Evolutionary conservation across 2,329 filamentous ascomycete species (phyloP), one percentile per base, ranked within the genome.

Genomic region (Paraphoma sp.): DNA sequence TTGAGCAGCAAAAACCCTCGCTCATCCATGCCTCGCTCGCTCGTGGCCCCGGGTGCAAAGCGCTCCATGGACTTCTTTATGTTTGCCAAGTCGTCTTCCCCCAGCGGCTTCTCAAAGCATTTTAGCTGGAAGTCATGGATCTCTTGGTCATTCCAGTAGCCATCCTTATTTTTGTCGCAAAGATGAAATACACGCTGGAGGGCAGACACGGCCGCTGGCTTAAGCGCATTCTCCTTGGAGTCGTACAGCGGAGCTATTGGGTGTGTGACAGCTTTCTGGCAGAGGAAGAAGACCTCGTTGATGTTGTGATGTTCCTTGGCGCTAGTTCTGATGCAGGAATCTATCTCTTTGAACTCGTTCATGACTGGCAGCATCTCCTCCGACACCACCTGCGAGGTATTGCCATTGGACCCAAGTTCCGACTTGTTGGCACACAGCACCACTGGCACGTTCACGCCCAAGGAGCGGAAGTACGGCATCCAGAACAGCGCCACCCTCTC

Each of bases 341-440:
- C 95, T 62, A 99, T 97, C 77, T 98, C 95, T 73, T 97, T 94
- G 79, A 98, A 99, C 79, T 99, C 95, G 59, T 91, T 89, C 95
- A 99, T 97, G 63, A 99, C 89, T 0, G 95, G 95, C 31, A 98
- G 83, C 92, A 99, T 97, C 80, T 99, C 95, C 76, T 98, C 95
- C 70, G 97, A 91, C 45, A 97, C 87, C 8, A 97, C 89, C 74
- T 97, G 92, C 0, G 92, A 85, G 8, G 92, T 92, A 56, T 84
- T 90, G 42, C 87, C 89, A 66, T 90, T 89, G 3, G 85, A 86
- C 2, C 87, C 86, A 51, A 97, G 82, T 70, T 99, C 95, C n/a
- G 92, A 92, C 78, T 99, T 99, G 82, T 98, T 98, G 72, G 95
- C 93, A 72, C 95, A 98, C 54, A 99, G 82, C 44, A 99, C 93